A percentile compares a stretch with the other conserved stretches of the same genome.
Conservation (phyloP, 163 green algal genomes). For the Scenedesmus sp. region DNA sequence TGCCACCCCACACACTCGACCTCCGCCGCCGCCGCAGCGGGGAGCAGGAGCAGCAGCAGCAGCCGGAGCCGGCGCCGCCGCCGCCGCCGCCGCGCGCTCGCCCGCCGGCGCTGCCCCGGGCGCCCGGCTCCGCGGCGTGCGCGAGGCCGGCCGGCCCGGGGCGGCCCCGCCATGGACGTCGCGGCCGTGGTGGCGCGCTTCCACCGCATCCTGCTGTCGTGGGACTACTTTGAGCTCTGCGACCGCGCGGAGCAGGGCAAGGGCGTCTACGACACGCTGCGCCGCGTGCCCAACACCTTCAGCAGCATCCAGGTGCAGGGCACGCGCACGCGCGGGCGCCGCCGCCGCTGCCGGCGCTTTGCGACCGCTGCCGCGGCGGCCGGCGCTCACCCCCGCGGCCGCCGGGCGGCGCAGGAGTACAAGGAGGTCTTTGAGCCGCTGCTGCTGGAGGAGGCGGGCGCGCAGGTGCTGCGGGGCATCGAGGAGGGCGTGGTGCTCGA, state of each 20-base stretch:
- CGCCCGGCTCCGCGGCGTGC: too few species aligned
- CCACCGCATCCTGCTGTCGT: constrained; percentile 77
- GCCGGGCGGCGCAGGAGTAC: constrained; percentile 76
- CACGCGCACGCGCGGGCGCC: not conserved
- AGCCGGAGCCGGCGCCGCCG: too few species aligned
- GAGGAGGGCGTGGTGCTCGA: constrained; percentile 76
- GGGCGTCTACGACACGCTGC: constrained; percentile 63
- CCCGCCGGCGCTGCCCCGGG: too few species aligned
- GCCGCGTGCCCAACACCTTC: constrained; percentile 70
- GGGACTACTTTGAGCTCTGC: constrained; percentile 85
- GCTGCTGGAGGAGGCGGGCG: constrained; percentile 88
- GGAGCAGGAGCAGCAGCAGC: too few species aligned
- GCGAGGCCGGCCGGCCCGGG: too few species aligned
- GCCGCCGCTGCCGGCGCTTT: not conserved
- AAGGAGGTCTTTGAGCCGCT: constrained; percentile 81
- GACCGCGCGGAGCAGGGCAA: constrained; percentile 49
- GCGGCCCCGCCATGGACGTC: constrained; percentile 57
- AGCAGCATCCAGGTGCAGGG: constrained; percentile 61
- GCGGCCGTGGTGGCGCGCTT: constrained; percentile 54
- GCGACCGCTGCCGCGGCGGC: not conserved
- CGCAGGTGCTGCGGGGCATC: constrained; percentile 80
- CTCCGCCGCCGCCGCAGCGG: too few species aligned
- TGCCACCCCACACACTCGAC: too few species aligned
- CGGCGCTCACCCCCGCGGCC: not conserved
- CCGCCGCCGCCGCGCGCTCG: too few species aligned